These are phyloP conservation scores for Cladosporium colombiae DNA, from an alignment of 2,329 filamentous ascomycete genomes.

Conservation along the genomic window DNA sequence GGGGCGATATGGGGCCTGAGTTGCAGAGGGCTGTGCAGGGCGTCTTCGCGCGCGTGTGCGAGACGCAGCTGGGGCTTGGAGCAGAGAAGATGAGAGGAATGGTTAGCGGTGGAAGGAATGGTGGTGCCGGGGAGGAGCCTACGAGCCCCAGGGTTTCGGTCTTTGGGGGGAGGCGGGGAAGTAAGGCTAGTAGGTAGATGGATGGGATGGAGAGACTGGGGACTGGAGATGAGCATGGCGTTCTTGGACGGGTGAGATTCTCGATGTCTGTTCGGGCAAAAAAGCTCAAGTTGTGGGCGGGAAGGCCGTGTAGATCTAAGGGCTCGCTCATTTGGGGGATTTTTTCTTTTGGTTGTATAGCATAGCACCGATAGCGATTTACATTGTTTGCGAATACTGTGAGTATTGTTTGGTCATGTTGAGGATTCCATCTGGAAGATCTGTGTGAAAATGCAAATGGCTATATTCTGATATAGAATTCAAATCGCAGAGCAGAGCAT, in stretches of 20 bases:
- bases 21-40: slow-evolving; percentile 75
- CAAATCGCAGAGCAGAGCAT: no score
- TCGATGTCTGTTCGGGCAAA: background rate
- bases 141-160: slow-evolving; percentile 30
- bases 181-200: slow-evolving; percentile 21
- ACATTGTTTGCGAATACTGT: background rate
- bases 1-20: slow-evolving; percentile 77
- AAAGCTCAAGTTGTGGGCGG: background rate
- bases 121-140: slow-evolving; percentile 20
- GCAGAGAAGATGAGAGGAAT: slow-evolving; percentile 20
- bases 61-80: slow-evolving; percentile 61
- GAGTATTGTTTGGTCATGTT: background rate
- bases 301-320: background rate
- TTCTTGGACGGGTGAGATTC: background rate
- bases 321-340: background rate
- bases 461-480: no score
- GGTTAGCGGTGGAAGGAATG: background rate
- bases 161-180: slow-evolving; percentile 31
- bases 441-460: no score
- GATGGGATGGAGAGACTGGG: background rate
- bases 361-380: background rate
- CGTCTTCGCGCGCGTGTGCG: slow-evolving; percentile 79
- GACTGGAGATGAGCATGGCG: background rate
- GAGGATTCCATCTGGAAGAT: background rate
- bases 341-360: background rate